phyloP scores from a whole-genome alignment of 2,329 filamentous ascomycete genomes.

The Pseudogymnoascus sp. region DNA sequence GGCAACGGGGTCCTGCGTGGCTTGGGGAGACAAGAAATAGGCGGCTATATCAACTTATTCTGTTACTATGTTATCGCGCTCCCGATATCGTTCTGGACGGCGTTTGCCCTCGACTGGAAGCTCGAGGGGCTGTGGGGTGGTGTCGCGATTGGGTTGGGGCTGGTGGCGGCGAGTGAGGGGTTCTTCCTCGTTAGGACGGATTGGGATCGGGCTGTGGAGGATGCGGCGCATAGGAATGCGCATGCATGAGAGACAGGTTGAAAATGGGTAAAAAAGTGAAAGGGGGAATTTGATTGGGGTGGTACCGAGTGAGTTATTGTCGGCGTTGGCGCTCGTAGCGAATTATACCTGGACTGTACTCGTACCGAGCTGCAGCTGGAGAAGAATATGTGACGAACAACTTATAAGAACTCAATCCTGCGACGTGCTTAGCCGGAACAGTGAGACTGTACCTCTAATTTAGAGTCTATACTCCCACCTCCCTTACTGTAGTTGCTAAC shows the following conservation, averaged over 20 bases:
- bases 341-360: neutral
- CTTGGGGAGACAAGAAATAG: slow-evolving; percentile 80
- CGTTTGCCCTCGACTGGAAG: slow-evolving; percentile 69
- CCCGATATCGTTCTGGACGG: slow-evolving; percentile 71
- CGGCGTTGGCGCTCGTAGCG: neutral
- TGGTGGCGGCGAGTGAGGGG: slow-evolving; percentile 47
- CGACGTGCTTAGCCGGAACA: neutral
- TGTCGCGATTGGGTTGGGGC: slow-evolving; percentile 52
- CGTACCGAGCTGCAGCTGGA: neutral
- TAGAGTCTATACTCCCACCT: neutral
- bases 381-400: neutral
- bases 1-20: slow-evolving; percentile 82
- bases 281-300: neutral
- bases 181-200: slow-evolving; percentile 47
- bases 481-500: neutral
- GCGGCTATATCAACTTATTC: slow-evolving; percentile 79
- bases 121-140: slow-evolving; percentile 76
- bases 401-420: neutral
- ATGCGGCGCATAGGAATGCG: slow-evolving; percentile 49
- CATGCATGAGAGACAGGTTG: slow-evolving; percentile 23
- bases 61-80: slow-evolving; percentile 82
- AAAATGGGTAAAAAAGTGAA: neutral
- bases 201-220: slow-evolving; percentile 55
- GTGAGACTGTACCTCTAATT: neutral
- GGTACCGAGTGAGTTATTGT: neutral